Percentiles rank a stretch among this genome's conserved stretches.
Evolutionary conservation across 169 alveolate species (phyloP).

Genomic region (Pseudocohnilembus persalinus): DNA sequence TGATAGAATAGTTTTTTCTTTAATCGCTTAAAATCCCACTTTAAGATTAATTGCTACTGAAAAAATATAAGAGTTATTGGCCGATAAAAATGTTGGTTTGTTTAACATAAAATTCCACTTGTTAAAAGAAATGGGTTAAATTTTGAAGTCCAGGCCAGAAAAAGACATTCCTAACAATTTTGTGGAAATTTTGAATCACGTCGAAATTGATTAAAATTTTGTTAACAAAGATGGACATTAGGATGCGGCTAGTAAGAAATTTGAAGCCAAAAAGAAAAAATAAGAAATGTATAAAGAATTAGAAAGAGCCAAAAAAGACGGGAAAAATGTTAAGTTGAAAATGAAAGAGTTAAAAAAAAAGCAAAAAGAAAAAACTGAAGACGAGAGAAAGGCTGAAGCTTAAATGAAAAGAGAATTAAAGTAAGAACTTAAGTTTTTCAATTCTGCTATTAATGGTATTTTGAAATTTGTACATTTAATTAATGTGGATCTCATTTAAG

Average conservation of each 20-base stretch:
- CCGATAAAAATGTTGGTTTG: neutral
- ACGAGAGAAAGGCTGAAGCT: neutral
- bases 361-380: neutral
- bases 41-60: neutral
- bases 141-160: neutral
- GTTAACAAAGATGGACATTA: too few species aligned
- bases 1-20: neutral
- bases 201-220: neutral
- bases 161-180: neutral
- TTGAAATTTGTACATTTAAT: constrained; percentile 17
- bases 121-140: neutral
- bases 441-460: constrained; percentile 21
- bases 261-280: neutral
- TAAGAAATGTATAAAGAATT: neutral
- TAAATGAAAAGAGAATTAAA: neutral
- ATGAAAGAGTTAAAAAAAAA: too few species aligned
- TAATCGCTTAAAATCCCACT: neutral
- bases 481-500: constrained; percentile 13
- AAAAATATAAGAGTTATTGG: too few species aligned
- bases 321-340: neutral
- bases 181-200: neutral
- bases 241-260: too few species aligned
- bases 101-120: neutral
- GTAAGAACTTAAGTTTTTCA: neutral
- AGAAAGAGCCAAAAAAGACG: neutral